Percentiles rank a stretch among this genome's conserved stretches.
Conservation (phyloP, 331 rosid species). For the Malus hybrid region DNA sequence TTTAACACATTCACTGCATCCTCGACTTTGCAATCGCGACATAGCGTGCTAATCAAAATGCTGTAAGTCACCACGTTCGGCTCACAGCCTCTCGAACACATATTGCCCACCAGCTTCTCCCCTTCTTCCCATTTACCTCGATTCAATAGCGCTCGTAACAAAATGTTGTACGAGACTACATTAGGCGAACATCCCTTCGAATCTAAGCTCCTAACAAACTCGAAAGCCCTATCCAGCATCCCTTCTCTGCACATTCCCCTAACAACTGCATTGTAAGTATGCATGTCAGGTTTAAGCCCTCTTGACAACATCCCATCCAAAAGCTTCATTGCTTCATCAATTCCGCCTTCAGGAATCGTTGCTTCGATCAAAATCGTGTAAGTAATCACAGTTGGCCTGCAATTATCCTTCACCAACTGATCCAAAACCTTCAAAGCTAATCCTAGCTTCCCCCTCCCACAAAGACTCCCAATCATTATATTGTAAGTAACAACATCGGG, state of each 20-base stretch:
- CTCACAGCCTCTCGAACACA: constrained; percentile 55
- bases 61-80: constrained; percentile 71
- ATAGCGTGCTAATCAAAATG: constrained; percentile 56
- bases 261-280: constrained; percentile 58
- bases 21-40: constrained; percentile 26
- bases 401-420: constrained; percentile 54
- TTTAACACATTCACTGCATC: constrained; percentile 56
- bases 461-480: constrained; percentile 73
- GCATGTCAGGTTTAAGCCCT: constrained; percentile 70
- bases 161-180: constrained; percentile 54
- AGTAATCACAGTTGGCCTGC: constrained; percentile 71
- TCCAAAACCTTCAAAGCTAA: constrained; percentile 53
- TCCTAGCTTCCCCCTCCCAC: constrained; percentile 57
- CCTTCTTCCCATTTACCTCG: constrained; percentile 63
- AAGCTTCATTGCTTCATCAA: constrained; percentile 59
- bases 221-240: constrained; percentile 66
- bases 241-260: constrained; percentile 76
- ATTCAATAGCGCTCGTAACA: constrained; percentile 52
- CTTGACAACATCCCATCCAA: constrained; percentile 62
- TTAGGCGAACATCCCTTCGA: constrained; percentile 56
- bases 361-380: constrained; percentile 82
- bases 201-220: constrained; percentile 39
- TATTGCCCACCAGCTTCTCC: constrained; percentile 51
- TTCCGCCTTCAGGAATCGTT: constrained; percentile 51
- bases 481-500: constrained; percentile 79